phyloP scores from a whole-genome alignment of 768 basidiomycete genomes.

The Suillus variegatus region DNA sequence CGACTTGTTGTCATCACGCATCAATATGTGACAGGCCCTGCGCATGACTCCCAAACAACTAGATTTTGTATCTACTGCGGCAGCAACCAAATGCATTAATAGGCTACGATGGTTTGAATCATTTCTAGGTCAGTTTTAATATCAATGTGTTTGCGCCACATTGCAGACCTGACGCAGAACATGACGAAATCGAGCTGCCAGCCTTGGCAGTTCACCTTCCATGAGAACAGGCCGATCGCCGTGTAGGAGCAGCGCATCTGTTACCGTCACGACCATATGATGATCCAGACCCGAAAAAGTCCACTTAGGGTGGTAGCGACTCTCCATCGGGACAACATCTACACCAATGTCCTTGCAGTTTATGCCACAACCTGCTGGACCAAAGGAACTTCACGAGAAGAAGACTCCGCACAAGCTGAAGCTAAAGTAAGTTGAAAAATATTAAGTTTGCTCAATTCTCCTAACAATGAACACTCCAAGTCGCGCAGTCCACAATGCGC shows the following conservation, averaged over 20 bases:
- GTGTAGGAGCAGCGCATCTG: background rate
- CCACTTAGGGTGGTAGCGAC: background rate
- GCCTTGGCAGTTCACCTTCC: background rate
- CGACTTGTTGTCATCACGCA: background rate
- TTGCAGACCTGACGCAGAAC: background rate
- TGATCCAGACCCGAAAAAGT: background rate
- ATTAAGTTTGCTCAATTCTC: background rate
- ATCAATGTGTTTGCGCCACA: background rate
- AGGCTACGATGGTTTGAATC: background rate
- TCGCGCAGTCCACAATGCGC: conserved; percentile 18
- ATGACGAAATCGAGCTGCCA: background rate
- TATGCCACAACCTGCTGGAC: background rate
- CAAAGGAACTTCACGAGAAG: background rate
- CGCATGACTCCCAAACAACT: background rate
- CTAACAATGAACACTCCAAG: background rate
- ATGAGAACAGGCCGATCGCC: background rate
- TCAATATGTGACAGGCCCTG: too few species aligned
- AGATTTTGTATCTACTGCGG: background rate
- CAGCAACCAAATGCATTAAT: background rate
- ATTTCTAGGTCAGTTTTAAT: background rate
- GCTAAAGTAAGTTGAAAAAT: background rate
- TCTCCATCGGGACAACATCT: background rate
- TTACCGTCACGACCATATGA: background rate
- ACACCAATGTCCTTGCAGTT: background rate
- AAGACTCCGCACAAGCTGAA: background rate